A percentile compares a stretch with the other conserved stretches of the same genome.
Conservation (phyloP, 495 filamentous ascomycete species). For the Baudoinia panamericana region DNA sequence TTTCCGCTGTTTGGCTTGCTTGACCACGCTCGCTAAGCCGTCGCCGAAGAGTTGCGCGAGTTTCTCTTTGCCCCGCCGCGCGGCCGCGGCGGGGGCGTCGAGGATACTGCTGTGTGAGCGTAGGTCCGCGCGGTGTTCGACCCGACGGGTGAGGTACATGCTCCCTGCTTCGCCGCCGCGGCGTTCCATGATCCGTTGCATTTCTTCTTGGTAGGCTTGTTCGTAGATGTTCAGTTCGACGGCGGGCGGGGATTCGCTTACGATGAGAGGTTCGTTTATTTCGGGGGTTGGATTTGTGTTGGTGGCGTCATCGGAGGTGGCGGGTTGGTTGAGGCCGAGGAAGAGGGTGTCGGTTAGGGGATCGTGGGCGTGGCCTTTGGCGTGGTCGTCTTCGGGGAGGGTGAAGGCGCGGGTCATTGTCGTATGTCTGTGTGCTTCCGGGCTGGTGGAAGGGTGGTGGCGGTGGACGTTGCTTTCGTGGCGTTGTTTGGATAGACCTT, state of each 20-base stretch:
- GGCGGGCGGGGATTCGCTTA: conserved; percentile 70
- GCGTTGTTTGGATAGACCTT: background rate
- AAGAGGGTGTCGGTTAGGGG: conserved; percentile 49
- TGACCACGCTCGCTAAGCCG: conserved; percentile 2
- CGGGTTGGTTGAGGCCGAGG: conserved; percentile 54
- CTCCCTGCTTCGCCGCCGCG: conserved; percentile 29
- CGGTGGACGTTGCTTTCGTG: background rate
- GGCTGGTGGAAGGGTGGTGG: background rate
- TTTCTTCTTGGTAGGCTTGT: conserved; percentile 67
- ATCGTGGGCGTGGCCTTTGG: conserved; percentile 56
- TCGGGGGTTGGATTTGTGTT: background rate
- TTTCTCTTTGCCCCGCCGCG: background rate
- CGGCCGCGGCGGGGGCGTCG: background rate
- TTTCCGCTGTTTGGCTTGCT: conserved; percentile 3
- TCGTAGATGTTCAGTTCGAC: conserved; percentile 81
- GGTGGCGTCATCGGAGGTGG: conserved; percentile 30
- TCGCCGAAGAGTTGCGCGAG: background rate
- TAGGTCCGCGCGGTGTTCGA: conserved; percentile 36
- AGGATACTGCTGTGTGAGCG: conserved; percentile 5
- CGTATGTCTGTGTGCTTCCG: background rate
- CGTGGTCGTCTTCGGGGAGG: conserved; percentile 19
- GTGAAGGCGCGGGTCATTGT: background rate
- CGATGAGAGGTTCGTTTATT: conserved; percentile 33
- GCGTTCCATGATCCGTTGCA: conserved; percentile 51
- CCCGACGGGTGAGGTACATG: conserved; percentile 47